phyloP scores from a whole-genome alignment of 495 filamentous ascomycete species.

The Pyrenula massariospora region DNA sequence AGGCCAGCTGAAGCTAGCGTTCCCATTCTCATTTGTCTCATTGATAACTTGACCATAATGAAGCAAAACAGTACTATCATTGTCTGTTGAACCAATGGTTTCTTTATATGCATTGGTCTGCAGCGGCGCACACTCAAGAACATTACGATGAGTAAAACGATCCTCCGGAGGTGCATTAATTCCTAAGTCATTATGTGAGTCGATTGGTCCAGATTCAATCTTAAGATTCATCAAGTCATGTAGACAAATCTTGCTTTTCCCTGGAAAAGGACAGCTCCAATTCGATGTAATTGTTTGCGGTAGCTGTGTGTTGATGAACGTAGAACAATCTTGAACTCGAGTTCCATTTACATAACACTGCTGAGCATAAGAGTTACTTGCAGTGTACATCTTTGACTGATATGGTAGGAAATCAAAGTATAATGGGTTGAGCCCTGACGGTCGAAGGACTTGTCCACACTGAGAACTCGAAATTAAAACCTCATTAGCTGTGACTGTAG shows the following conservation, averaged over 20 bases:
- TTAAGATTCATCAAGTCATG: neutral
- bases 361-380: neutral
- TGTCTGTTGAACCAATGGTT: neutral
- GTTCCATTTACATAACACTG: neutral
- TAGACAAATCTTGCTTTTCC: neutral
- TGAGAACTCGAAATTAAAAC: neutral
- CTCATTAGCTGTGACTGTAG: neutral
- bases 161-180: constrained; percentile 5
- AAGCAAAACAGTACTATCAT: neutral
- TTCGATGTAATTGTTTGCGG: neutral
- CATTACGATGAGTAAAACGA: constrained; percentile 4
- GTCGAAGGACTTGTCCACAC: neutral
- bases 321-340: neutral
- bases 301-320: neutral
- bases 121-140: neutral
- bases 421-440: neutral
- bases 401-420: neutral
- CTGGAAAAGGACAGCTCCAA: neutral
- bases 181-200: constrained; percentile 6
- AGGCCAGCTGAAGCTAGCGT: neutral
- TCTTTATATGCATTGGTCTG: neutral
- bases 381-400: neutral
- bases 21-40: neutral
- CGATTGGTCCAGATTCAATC: constrained; percentile 7
- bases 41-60: neutral